Evolutionary conservation across 495 filamentous ascomycete genomes (phyloP), one percentile per base, ranked within the genome.

Genomic region (Lasiosphaeris hirsuta): DNA sequence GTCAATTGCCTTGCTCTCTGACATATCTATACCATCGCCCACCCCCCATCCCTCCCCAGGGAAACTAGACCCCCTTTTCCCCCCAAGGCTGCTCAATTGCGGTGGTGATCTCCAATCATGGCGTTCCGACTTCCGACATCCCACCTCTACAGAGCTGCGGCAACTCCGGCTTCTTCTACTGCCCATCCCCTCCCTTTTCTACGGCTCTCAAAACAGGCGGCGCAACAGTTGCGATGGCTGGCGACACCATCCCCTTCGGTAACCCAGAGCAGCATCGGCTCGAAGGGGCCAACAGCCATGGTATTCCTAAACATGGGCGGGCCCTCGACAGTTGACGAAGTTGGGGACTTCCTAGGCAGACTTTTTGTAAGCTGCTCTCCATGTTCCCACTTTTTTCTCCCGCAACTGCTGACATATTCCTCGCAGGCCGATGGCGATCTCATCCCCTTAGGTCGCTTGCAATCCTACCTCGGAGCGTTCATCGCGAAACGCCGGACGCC

Each of bases 291-390:
- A n/a, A 99, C 95, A 0, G 95, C 95, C 39, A 96, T 99, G 83
- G 93, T 99, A 6, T 96, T 99, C 60, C 81, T 99, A 71, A 99
- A 99, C 75, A 99, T 99, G 95, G 95, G 95, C 53, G 95, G 95
- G 9, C 95, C 95, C 7, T 90, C 90, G 11, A 96, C 88, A 6
- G 84, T 86, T 10, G 79, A 86, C 54, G 91, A 97, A 77, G 95
- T 99, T 15, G 85, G 86, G 57, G 85, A 87, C 68, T 99, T 97
- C 63, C 79, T 99, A n/a, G 94, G 87, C 73, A 83, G 91, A 63
- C 73, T 99, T 65, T 99, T 99, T 74, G 95, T 92, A 81, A 56
- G 81, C 8, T 33, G 41, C 53, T 46, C 15, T 33, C 34, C 9
- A 30, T 23, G 10, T 18, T 43, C 7, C 39, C 11, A 41, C 17